Percentiles rank a stretch among this genome's conserved stretches.
Evolutionary conservation across 2,329 filamentous ascomycete genomes (phyloP).

Genomic region (Dothideomycetes sp.): DNA sequence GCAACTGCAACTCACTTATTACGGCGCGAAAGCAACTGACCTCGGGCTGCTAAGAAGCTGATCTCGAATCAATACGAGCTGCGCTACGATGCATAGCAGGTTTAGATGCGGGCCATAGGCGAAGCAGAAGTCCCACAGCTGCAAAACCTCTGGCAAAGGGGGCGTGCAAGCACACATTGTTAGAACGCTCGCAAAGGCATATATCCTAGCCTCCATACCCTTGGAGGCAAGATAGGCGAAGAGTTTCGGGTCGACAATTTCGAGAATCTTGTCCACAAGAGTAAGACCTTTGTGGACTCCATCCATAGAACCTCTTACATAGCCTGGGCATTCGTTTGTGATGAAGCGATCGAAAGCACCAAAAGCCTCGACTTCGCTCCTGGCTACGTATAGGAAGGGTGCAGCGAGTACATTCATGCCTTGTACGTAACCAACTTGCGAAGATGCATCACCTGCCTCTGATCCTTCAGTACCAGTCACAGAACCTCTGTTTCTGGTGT

Average conservation of each 20-base stretch:
- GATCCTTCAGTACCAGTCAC: slow-evolving; percentile 52
- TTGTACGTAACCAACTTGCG: slow-evolving; percentile 85
- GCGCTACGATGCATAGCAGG: slow-evolving; percentile 90
- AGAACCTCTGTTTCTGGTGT: slow-evolving; percentile 18
- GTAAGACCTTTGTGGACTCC: slow-evolving; percentile 87
- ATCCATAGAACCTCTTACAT: slow-evolving; percentile 93
- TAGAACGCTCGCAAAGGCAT: slow-evolving; percentile 89
- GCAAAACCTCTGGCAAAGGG: slow-evolving; percentile 81
- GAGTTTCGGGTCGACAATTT: slow-evolving; percentile 82
- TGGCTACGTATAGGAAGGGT: slow-evolving; percentile 87
- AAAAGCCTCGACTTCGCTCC: slow-evolving; percentile 91
- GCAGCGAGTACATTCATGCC: slow-evolving; percentile 98
- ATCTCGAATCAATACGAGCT: slow-evolving; percentile 78
- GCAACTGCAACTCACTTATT: slow-evolving; percentile 10
- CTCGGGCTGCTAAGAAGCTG: slow-evolving; percentile 74
- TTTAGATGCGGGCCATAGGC: slow-evolving; percentile 93
- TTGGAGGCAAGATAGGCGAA: slow-evolving; percentile 75
- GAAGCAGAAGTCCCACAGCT: slow-evolving; percentile 94
- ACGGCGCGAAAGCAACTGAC: slow-evolving; percentile 37
- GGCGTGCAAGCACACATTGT: slow-evolving; percentile 95
- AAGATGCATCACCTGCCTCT: slow-evolving; percentile 42
- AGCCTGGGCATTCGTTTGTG: slow-evolving; percentile 79
- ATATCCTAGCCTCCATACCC: slow-evolving; percentile 84
- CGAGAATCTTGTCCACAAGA: slow-evolving; percentile 82
- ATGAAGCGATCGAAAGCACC: slow-evolving; percentile 81